A percentile compares a stretch with the other conserved stretches of the same genome.
These are phyloP conservation scores for Cercospora beticola DNA, from an alignment of 2,329 filamentous ascomycete species.

Conservation along the genomic window DNA sequence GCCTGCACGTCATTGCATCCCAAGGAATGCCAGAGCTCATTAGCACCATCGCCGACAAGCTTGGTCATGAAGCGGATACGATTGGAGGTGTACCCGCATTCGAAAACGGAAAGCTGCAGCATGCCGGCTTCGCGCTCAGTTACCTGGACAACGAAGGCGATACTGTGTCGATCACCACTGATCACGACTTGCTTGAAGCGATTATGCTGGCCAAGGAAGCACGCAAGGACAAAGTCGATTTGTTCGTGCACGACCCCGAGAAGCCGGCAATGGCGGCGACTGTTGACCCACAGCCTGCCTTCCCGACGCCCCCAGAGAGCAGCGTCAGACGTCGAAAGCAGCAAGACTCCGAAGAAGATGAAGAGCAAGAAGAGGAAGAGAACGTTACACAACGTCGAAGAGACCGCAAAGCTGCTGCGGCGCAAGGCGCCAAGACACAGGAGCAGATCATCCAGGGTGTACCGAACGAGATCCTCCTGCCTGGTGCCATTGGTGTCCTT, in stretches of 20 bases:
- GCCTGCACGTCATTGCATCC: conserved; percentile 78
- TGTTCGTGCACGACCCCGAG: conserved; percentile 92
- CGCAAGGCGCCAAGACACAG: conserved; percentile 54
- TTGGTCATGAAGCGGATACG: conserved; percentile 76
- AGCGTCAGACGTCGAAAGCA: conserved; percentile 48
- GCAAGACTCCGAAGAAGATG: conserved; percentile 56
- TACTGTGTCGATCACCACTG: conserved; percentile 92
- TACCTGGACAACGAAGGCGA: conserved; percentile 97
- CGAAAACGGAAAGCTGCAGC: conserved; percentile 74
- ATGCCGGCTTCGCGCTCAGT: conserved; percentile 83
- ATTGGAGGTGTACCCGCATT: conserved; percentile 79
- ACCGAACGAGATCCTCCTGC: conserved; percentile 88
- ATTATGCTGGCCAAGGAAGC: conserved; percentile 77
- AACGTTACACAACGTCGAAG: conserved; percentile 37
- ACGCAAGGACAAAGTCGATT: conserved; percentile 86
- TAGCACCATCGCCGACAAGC: conserved; percentile 73
- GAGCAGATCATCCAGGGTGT: conserved; percentile 87
- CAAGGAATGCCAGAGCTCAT: conserved; percentile 81
- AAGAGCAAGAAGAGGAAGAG: conserved; percentile 47
- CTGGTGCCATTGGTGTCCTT: conserved; percentile 91
- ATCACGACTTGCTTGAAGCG: conserved; percentile 88
- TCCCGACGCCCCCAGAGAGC: conserved; percentile 55
- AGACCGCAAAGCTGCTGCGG: conserved; percentile 27
- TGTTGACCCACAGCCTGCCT: conserved; percentile 58
- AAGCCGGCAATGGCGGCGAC: conserved; percentile 75